Percentiles rank a stretch among this genome's conserved stretches.
phyloP scores from a whole-genome alignment of 768 basidiomycete species.

The Agaricus subrufescens region DNA sequence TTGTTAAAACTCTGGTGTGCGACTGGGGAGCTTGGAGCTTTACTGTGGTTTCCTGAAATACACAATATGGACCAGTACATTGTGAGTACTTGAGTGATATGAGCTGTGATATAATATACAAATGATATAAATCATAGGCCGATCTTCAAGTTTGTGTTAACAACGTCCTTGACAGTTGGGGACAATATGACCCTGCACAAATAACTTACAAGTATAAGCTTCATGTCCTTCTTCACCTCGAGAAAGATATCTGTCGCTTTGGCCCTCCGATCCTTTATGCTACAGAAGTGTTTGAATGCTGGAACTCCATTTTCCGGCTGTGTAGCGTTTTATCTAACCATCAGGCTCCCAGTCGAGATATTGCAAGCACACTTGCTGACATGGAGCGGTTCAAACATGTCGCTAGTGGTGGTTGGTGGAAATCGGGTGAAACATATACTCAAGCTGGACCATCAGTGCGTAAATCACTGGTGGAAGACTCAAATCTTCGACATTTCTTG shows the following conservation, averaged over 20 bases:
- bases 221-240: slow-evolving; percentile 25
- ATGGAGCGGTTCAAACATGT: slow-evolving; percentile 29
- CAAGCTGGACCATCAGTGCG: background rate
- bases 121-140: background rate
- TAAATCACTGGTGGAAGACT: background rate
- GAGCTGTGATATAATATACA: too few relatives aligned
- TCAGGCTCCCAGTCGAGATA: slow-evolving; percentile 31
- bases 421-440: background rate
- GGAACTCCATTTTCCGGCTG: slow-evolving; percentile 32
- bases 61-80: too few relatives aligned
- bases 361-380: slow-evolving; percentile 18
- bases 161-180: slow-evolving; percentile 19
- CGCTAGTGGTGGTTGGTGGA: slow-evolving; percentile 25
- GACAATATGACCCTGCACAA: slow-evolving; percentile 17
- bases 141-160: slow-evolving; percentile 15
- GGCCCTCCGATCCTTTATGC: slow-evolving; percentile 28
- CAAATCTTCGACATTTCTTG: background rate
- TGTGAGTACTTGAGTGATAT: too few relatives aligned
- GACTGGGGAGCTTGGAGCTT: background rate
- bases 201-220: slow-evolving; percentile 27
- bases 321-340: slow-evolving; percentile 31
- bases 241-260: slow-evolving; percentile 22
- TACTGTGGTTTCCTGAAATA: too few relatives aligned
- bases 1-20: too few relatives aligned
- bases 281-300: slow-evolving; percentile 35